Percentiles rank a stretch among this genome's conserved stretches.
phyloP scores from a whole-genome alignment of 169 alveolate species.

The Eimeria falciformis region DNA sequence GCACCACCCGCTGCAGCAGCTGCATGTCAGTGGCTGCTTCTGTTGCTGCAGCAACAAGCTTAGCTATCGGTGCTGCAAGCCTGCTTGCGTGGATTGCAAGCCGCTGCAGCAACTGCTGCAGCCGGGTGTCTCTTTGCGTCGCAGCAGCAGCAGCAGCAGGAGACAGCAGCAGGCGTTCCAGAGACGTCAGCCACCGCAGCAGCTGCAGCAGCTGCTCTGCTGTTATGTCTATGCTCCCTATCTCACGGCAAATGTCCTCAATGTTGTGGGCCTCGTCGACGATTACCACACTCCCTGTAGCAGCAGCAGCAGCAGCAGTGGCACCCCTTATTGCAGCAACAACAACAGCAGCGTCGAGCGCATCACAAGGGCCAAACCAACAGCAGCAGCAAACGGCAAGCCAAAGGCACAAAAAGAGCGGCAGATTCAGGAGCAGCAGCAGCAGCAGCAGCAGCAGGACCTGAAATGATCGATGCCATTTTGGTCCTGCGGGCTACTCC shows the following conservation, averaged over 20 bases:
- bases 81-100: slow-evolving; percentile 26
- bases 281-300: slow-evolving; percentile 25
- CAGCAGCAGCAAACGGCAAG: background rate
- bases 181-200: slow-evolving; percentile 32
- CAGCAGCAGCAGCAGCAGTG: background rate
- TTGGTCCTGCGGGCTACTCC: slow-evolving; percentile 47
- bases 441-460: slow-evolving; percentile 15
- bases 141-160: slow-evolving; percentile 1
- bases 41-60: background rate
- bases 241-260: slow-evolving; percentile 14
- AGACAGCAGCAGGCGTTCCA: background rate
- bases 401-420: background rate
- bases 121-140: slow-evolving; percentile 5
- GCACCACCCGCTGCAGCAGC: slow-evolving; percentile 52
- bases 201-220: slow-evolving; percentile 33
- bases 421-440: background rate
- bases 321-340: background rate
- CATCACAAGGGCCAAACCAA: background rate
- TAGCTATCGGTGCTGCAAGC: background rate
- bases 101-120: slow-evolving; percentile 48
- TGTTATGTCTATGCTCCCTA: slow-evolving; percentile 1
- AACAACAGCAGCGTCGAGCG: background rate
- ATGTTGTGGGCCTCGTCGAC: slow-evolving; percentile 51
- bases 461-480: background rate
- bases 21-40: background rate